Percentiles rank a stretch among this genome's conserved stretches.
These are phyloP conservation scores for Monilinia polystroma DNA, from an alignment of 2,329 filamentous ascomycete genomes.

Conservation along the genomic window DNA sequence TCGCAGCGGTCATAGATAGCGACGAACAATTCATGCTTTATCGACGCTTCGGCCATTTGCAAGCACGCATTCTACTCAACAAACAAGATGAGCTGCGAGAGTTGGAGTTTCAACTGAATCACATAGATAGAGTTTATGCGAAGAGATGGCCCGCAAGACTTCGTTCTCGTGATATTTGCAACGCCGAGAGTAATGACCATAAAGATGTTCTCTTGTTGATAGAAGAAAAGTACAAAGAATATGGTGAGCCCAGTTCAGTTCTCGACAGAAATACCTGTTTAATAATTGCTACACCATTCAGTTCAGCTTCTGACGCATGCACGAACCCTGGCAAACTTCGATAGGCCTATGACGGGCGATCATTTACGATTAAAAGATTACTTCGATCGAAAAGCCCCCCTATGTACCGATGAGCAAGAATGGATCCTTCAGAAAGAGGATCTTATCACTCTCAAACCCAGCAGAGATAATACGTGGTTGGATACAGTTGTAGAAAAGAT, in stretches of 20 bases:
- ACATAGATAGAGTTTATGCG: conserved; percentile 23
- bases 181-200: background rate
- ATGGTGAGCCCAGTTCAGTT: conserved; percentile 19
- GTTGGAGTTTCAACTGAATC: conserved; percentile 25
- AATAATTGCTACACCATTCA: background rate
- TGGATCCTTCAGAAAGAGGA: conserved; percentile 44
- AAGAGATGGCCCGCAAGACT: conserved; percentile 8
- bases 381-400: conserved; percentile 32
- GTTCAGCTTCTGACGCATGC: conserved; percentile 29
- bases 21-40: conserved; percentile 45
- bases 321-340: conserved; percentile 35
- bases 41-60: conserved; percentile 44
- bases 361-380: conserved; percentile 39
- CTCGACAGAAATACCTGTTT: background rate
- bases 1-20: conserved; percentile 44
- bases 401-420: conserved; percentile 27
- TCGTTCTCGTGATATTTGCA: conserved; percentile 21
- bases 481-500: conserved; percentile 40
- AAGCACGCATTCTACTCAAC: conserved; percentile 40
- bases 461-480: conserved; percentile 44
- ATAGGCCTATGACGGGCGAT: conserved; percentile 37
- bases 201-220: conserved; percentile 24
- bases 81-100: conserved; percentile 31
- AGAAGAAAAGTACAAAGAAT: conserved; percentile 27
- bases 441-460: conserved; percentile 42